Conservation (phyloP, 2,329 filamentous ascomycete species). For the Alternaria metachromatica region DNA sequence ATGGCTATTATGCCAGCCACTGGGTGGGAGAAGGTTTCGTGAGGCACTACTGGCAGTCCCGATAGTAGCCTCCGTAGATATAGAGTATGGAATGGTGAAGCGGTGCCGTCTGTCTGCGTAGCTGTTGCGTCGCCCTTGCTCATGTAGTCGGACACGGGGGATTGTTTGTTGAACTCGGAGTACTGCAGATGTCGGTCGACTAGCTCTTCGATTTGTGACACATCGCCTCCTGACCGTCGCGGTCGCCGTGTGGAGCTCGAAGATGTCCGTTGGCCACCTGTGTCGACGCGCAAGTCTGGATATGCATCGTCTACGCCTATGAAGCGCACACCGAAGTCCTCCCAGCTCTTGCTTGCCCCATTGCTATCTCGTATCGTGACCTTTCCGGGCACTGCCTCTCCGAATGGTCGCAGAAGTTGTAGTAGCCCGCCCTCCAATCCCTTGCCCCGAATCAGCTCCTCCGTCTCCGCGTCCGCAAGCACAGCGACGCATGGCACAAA, state of each 20-base stretch:
- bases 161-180: constrained; percentile 64
- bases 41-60: constrained; percentile 75
- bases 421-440: constrained; percentile 83
- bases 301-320: constrained; percentile 68
- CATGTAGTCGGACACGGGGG: constrained; percentile 52
- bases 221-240: constrained; percentile 57
- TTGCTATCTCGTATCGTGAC: constrained; percentile 90
- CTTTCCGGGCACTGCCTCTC: constrained; percentile 85
- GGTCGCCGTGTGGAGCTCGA: constrained; percentile 41
- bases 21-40: constrained; percentile 94
- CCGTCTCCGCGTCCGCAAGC: constrained; percentile 84
- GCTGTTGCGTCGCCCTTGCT: constrained; percentile 36
- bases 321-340: constrained; percentile 91
- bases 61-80: constrained; percentile 86
- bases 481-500: constrained; percentile 91
- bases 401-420: constrained; percentile 88
- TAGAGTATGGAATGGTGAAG: constrained; percentile 82
- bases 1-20: constrained; percentile 95
- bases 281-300: constrained; percentile 45
- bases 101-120: constrained; percentile 32
- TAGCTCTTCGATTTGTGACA: constrained; percentile 77
- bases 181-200: constrained; percentile 80
- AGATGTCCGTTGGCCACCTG: constrained; percentile 30
- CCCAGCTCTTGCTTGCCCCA: constrained; percentile 80
- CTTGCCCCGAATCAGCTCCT: constrained; percentile 80